Conservation (phyloP, 2,329 filamentous ascomycete genomes). For the Colletotrichum tropicale region DNA sequence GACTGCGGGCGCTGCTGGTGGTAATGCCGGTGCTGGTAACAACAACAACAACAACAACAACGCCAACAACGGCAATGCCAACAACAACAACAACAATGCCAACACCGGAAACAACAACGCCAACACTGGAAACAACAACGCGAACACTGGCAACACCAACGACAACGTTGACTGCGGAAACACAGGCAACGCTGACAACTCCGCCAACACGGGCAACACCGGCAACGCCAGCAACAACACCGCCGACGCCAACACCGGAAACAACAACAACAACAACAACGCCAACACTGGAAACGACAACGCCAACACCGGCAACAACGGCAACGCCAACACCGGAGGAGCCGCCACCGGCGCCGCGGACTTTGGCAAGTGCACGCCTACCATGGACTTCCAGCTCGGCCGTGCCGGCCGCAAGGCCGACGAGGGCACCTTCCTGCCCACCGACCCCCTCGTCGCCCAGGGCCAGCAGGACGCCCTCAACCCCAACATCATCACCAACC, state of each 20-base stretch:
- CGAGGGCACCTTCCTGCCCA: conserved; percentile 65
- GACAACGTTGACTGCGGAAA: conserved; percentile 15
- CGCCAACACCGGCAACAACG: background rate
- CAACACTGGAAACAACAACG: conserved; percentile 29
- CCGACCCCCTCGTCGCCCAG: conserved; percentile 56
- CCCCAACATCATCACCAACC: conserved; percentile 69
- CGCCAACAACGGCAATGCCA: background rate
- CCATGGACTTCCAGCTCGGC: conserved; percentile 61
- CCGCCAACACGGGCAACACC: conserved; percentile 22
- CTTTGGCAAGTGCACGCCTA: conserved; percentile 54
- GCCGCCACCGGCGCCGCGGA: conserved; percentile 39
- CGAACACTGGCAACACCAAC: conserved; percentile 3
- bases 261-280: conserved; percentile 22
- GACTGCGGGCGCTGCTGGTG: conserved; percentile 37
- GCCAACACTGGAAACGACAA: background rate
- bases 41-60: background rate
- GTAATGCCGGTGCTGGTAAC: background rate
- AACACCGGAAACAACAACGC: conserved; percentile 21
- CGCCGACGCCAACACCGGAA: conserved; percentile 14
- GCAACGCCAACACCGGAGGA: conserved; percentile 17
- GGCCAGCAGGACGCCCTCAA: conserved; percentile 64
- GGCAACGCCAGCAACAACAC: background rate
- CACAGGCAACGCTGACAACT: background rate
- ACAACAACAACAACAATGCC: background rate
- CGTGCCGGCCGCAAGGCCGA: conserved; percentile 50